Percentiles rank a stretch among this genome's conserved stretches.
phyloP scores from a whole-genome alignment of 2,329 filamentous ascomycete species.

The Raffaelea deltoideospora region DNA sequence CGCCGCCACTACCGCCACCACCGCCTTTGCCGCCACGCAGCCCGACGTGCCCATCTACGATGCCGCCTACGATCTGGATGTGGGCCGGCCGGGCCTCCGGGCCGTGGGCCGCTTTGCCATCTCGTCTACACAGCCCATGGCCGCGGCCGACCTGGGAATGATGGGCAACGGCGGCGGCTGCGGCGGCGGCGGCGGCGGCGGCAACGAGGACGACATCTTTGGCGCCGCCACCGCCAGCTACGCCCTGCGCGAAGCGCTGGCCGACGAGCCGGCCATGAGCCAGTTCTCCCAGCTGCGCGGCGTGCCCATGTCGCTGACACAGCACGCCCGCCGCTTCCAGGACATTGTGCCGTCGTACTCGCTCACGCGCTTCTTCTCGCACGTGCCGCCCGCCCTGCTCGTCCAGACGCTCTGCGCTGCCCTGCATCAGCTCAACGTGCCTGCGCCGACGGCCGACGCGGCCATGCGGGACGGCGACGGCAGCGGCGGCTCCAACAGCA shows the following conservation, averaged over 20 bases:
- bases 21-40: conserved; percentile 6
- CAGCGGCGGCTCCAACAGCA: conserved; percentile 31
- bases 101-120: conserved; percentile 27
- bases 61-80: conserved; percentile 76
- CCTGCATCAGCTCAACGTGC: conserved; percentile 73
- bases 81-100: conserved; percentile 48
- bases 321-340: conserved; percentile 72
- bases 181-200: conserved; percentile 9
- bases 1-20: conserved; percentile 53
- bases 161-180: conserved; percentile 14
- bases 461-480: conserved; percentile 16
- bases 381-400: conserved; percentile 58
- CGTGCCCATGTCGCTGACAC: conserved; percentile 72
- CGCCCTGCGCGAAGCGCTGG: conserved; percentile 42
- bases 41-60: conserved; percentile 64
- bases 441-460: conserved; percentile 35
- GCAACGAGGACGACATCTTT: conserved; percentile 10
- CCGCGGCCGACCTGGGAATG: conserved; percentile 20
- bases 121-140: conserved; percentile 34
- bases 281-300: conserved; percentile 73
- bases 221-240: not conserved
- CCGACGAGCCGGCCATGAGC: conserved; percentile 71
- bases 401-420: conserved; percentile 68
- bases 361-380: conserved; percentile 84
- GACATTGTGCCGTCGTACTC: conserved; percentile 83